Conservation (phyloP, 2,329 filamentous ascomycete species). For the Pseudocercospora pini-densiflorae region DNA sequence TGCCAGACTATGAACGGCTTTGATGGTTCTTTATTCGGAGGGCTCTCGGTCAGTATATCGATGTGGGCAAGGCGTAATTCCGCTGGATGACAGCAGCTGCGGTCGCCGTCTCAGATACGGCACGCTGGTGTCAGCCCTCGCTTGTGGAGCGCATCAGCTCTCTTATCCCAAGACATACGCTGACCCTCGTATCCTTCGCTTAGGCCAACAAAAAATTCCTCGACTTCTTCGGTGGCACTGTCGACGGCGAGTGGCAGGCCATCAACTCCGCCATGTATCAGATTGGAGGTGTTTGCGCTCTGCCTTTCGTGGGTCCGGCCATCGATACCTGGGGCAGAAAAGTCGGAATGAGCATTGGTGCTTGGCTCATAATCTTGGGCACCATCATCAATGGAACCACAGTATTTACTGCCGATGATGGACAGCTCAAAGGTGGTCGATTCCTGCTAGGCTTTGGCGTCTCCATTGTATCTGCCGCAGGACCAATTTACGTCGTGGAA, state of each 20-base stretch:
- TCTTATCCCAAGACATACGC: no score
- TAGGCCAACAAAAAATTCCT: slow-evolving; percentile 54
- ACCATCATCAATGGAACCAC: slow-evolving; percentile 54
- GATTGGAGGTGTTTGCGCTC: slow-evolving; percentile 51
- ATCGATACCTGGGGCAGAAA: slow-evolving; percentile 56
- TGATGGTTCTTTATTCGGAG: slow-evolving; percentile 62
- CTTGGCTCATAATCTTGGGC: slow-evolving; percentile 67
- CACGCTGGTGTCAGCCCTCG: no score
- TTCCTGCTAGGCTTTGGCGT: slow-evolving; percentile 68
- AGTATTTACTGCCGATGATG: slow-evolving; percentile 43
- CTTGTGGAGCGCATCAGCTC: no score
- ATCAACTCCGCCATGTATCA: slow-evolving; percentile 54
- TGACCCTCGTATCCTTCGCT: no score
- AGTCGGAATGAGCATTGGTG: slow-evolving; percentile 54
- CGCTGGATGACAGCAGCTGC: no score
- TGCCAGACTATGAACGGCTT: slow-evolving; percentile 55
- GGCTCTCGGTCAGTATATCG: no score
- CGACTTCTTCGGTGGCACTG: slow-evolving; percentile 47
- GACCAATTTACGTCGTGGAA: slow-evolving; percentile 68
- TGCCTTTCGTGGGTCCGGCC: slow-evolving; percentile 53
- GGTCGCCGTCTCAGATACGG: no score
- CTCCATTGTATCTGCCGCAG: slow-evolving; percentile 62
- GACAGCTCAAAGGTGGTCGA: slow-evolving; percentile 51
- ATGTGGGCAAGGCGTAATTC: no score
- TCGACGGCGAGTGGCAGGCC: slow-evolving; percentile 50